Percentiles rank a stretch among this genome's conserved stretches.
These are phyloP conservation scores for Fragaria nilgerrensis DNA, from an alignment of 306 rosid species.

Conservation along the genomic window DNA sequence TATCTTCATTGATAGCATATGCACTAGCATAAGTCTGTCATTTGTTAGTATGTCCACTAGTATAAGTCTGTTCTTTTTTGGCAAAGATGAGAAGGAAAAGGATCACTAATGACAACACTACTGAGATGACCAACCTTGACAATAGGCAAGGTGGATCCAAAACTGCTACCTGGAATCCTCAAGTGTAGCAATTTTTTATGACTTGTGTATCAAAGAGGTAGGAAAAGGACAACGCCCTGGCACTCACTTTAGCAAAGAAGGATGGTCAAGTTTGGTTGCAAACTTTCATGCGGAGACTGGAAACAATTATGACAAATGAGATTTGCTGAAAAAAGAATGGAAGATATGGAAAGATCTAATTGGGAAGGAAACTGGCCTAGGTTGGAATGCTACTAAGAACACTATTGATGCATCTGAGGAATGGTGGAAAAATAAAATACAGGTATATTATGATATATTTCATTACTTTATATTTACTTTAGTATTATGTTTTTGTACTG, in stretches of 20 bases:
- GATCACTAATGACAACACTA: not conserved
- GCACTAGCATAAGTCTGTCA: no score
- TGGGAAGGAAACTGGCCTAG: not conserved
- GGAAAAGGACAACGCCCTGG: not conserved
- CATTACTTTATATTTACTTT: no score
- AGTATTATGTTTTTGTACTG: no score
- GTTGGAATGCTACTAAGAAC: not conserved
- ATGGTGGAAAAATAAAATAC: not conserved
- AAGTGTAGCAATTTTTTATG: not conserved
- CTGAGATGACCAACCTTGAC: not conserved
- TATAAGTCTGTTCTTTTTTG: no score
- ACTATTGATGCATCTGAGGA: not conserved
- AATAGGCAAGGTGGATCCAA: not conserved
- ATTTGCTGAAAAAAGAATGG: not conserved
- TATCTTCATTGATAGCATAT: no score
- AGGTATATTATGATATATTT: not conserved
- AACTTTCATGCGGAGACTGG: not conserved
- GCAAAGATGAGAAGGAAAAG: not conserved
- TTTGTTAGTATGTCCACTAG: no score
- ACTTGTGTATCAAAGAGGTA: not conserved
- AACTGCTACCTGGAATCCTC: not conserved
- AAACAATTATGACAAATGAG: not conserved
- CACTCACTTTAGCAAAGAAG: not conserved
- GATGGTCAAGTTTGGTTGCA: not conserved
- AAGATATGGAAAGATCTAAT: conserved; percentile 1